These are phyloP conservation scores for Thermomyces lanuginosus DNA, from an alignment of 2,329 filamentous ascomycete species.

Conservation along the genomic window DNA sequence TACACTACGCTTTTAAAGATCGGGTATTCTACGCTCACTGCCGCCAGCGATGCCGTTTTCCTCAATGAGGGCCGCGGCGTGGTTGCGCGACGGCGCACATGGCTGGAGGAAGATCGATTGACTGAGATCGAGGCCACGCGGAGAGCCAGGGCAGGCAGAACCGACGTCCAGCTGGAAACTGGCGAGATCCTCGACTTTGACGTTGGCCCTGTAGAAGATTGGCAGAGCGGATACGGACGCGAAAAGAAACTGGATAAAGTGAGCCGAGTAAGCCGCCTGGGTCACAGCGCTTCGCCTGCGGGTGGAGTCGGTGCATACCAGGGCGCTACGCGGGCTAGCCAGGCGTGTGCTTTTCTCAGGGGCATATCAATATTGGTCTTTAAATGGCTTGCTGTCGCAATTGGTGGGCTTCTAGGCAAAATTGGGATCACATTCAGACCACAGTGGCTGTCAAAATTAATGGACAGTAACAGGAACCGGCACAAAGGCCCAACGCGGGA, in stretches of 20 bases:
- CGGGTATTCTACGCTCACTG: slow-evolving; percentile 76
- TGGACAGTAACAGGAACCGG: slow-evolving; percentile 14
- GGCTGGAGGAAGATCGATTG: slow-evolving; percentile 77
- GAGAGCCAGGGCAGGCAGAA: slow-evolving; percentile 12
- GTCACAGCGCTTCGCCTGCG: slow-evolving; percentile 20
- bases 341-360: slow-evolving; percentile 57
- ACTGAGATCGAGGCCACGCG: slow-evolving; percentile 50
- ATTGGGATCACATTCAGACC: slow-evolving; percentile 48
- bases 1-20: slow-evolving; percentile 78
- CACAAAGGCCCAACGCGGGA: slow-evolving; percentile 7
- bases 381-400: slow-evolving; percentile 40
- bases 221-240: slow-evolving; percentile 31
- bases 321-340: slow-evolving; percentile 58
- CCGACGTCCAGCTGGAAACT: too few species aligned
- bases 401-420: slow-evolving; percentile 38
- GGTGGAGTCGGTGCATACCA: slow-evolving; percentile 66
- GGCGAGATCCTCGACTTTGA: slow-evolving; percentile 21
- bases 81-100: slow-evolving; percentile 59
- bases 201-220: slow-evolving; percentile 14
- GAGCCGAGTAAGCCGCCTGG: slow-evolving; percentile 17
- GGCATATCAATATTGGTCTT: slow-evolving; percentile 53
- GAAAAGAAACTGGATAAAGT: slow-evolving; percentile 30
- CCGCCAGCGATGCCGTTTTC: slow-evolving; percentile 90
- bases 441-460: slow-evolving; percentile 39
- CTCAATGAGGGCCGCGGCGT: slow-evolving; percentile 74